Conservation (phyloP, 140 eudicot genomes). For the Cichorium intybus region DNA sequence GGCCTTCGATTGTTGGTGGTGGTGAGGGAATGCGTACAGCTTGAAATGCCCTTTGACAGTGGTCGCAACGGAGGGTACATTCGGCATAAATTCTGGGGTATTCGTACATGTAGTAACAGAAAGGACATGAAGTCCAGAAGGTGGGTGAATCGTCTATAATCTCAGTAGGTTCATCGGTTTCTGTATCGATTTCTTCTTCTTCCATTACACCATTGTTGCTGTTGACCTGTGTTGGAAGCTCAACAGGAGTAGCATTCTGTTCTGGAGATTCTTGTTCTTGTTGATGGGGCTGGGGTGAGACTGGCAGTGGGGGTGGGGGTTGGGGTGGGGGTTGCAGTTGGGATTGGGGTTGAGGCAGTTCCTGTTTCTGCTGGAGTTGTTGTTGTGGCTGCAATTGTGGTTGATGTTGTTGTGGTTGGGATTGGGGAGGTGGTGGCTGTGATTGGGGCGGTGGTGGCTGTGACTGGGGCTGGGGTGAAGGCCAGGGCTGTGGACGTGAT, state of each 20-base stretch:
- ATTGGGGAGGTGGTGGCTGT: neutral
- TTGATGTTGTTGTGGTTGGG: neutral
- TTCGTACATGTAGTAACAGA: slow-evolving; percentile 70
- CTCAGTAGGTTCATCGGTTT: slow-evolving; percentile 4
- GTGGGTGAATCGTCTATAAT: slow-evolving; percentile 34
- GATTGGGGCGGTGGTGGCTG: neutral
- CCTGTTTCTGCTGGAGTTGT: slow-evolving; percentile 14
- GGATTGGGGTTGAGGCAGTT: neutral
- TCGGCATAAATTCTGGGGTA: slow-evolving; percentile 54
- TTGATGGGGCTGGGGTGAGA: neutral
- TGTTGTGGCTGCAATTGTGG: slow-evolving; percentile 16
- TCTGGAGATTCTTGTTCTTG: slow-evolving; percentile 11
- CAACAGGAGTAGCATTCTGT: neutral
- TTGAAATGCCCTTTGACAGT: slow-evolving; percentile 81
- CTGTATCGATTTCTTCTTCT: slow-evolving; percentile 9
- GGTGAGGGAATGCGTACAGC: slow-evolving; percentile 59
- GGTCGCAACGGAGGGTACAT: slow-evolving; percentile 65
- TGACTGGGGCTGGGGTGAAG: neutral
- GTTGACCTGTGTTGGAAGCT: slow-evolving; percentile 3
- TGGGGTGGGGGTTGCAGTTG: neutral
- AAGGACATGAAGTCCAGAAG: slow-evolving; percentile 93
- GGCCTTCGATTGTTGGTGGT: slow-evolving; percentile 45
- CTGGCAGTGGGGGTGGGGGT: neutral
- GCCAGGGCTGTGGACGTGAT: neutral
- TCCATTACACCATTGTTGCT: slow-evolving; percentile 18